Percentiles rank a stretch among this genome's conserved stretches.
phyloP scores from a whole-genome alignment of 176 grass and related monocot genomes.

The Paspalum vaginatum region DNA sequence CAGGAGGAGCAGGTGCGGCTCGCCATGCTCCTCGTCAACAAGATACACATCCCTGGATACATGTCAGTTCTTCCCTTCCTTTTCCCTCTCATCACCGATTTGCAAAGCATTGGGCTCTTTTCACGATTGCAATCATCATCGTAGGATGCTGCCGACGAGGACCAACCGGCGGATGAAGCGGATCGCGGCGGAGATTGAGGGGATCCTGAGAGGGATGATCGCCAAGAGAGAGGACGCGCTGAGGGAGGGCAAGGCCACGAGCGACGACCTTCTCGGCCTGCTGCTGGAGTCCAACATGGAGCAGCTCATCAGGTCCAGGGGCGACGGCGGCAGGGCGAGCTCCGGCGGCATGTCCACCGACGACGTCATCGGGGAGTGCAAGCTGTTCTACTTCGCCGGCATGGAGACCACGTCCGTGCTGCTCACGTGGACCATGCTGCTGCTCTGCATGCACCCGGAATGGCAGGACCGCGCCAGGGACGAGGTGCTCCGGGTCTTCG shows the following conservation, averaged over 20 bases:
- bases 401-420: conserved; percentile 64
- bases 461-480: conserved; percentile 61
- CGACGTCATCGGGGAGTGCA: conserved; percentile 64
- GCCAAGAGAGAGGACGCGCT: conserved; percentile 32
- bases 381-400: conserved; percentile 70
- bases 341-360: conserved; percentile 38
- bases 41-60: conserved; percentile 46
- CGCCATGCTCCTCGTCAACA: conserved; percentile 2
- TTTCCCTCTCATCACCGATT: too few relatives aligned
- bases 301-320: not conserved
- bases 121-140: not conserved
- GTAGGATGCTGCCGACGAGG: conserved; percentile 42
- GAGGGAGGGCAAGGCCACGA: not conserved
- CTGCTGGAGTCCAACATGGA: conserved; percentile 54
- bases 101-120: too few relatives aligned
- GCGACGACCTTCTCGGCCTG: conserved; percentile 40
- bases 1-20: conserved; percentile 44
- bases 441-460: conserved; percentile 47
- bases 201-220: conserved; percentile 48
- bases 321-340: not conserved
- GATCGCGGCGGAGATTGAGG: conserved; percentile 36
- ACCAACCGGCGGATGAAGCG: conserved; percentile 41
- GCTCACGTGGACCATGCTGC: conserved; percentile 61
- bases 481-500: conserved; percentile 50
- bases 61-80: conserved; percentile 17